These are phyloP conservation scores for Neonectria sp. DNA, from an alignment of 2,329 filamentous ascomycete genomes.

Conservation along the genomic window DNA sequence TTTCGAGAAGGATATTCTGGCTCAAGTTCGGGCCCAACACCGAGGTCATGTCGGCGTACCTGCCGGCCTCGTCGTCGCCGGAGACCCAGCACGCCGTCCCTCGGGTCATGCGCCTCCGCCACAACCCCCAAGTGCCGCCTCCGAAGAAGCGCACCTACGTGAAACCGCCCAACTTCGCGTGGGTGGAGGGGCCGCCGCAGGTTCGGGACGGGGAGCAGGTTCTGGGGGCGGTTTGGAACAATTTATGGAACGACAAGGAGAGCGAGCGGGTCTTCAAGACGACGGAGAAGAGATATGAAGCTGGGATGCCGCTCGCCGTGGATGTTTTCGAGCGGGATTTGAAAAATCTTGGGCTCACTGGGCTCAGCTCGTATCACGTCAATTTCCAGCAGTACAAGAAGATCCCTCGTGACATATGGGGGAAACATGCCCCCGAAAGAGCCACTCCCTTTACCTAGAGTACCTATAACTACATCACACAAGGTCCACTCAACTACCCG, in stretches of 20 bases:
- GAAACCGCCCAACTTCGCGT: slow-evolving; percentile 10
- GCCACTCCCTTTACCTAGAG: slow-evolving; percentile 1
- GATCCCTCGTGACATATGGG: slow-evolving; percentile 1
- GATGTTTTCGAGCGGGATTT: slow-evolving; percentile 12
- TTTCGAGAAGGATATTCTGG: slow-evolving; percentile 3
- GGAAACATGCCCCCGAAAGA: slow-evolving; percentile 3
- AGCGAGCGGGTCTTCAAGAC: slow-evolving; percentile 15
- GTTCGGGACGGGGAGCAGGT: slow-evolving; percentile 12
- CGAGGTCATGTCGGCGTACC: slow-evolving; percentile 15
- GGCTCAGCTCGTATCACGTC: slow-evolving; percentile 2
- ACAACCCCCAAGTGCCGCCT: neutral
- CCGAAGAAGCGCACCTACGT: neutral
- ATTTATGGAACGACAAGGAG: slow-evolving; percentile 13
- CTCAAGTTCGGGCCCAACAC: slow-evolving; percentile 8
- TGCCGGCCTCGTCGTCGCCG: slow-evolving; percentile 6
- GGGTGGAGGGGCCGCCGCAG: slow-evolving; percentile 13
- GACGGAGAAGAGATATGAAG: slow-evolving; percentile 1
- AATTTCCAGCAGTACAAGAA: slow-evolving; percentile 4
- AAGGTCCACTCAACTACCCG: slow-evolving; percentile 2
- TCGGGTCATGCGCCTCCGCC: neutral
- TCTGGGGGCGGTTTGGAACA: slow-evolving; percentile 1
- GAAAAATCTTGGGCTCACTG: slow-evolving; percentile 1
- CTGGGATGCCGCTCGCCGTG: neutral
- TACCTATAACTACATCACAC: neutral
- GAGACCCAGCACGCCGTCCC: slow-evolving; percentile 11